Percentiles rank a stretch among this genome's conserved stretches.
Conservation (phyloP, 2,329 filamentous ascomycete genomes). For the Hirsutella rhossiliensis region DNA sequence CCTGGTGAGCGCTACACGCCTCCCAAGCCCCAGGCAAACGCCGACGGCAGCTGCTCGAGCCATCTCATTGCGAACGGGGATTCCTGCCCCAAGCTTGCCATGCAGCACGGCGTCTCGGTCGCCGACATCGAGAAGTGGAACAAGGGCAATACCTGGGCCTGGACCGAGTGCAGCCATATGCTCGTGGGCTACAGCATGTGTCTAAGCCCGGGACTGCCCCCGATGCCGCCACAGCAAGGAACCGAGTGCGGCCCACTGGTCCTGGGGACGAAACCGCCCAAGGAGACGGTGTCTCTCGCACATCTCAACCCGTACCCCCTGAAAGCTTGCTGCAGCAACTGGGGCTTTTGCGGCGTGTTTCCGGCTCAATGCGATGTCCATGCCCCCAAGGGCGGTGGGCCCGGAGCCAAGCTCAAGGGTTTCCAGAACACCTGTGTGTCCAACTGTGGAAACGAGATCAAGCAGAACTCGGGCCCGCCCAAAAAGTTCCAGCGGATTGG, state of each 20-base stretch:
- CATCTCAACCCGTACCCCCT: not conserved
- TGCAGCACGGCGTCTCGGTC: not conserved
- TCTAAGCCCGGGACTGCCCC: not conserved
- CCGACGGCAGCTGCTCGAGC: not conserved
- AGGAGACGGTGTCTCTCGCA: not conserved
- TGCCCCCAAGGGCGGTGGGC: not conserved
- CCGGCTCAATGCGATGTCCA: constrained; percentile 1
- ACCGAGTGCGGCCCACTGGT: not conserved
- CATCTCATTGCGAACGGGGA: not conserved
- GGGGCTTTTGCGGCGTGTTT: constrained; percentile 2
- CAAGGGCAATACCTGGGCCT: not conserved
- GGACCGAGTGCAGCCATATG: not conserved
- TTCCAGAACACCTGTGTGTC: constrained; percentile 10
- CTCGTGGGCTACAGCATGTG: not conserved
- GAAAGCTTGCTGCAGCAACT: constrained; percentile 4
- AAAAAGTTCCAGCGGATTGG: constrained; percentile 7
- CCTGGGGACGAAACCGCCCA: not conserved
- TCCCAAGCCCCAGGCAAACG: not conserved
- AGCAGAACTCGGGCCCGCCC: not conserved
- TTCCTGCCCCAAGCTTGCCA: not conserved
- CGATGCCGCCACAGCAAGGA: not conserved
- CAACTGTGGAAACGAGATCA: constrained; percentile 13
- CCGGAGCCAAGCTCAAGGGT: constrained; percentile 6
- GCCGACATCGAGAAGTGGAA: not conserved
- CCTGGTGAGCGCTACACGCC: not conserved